phyloP scores from a whole-genome alignment of 2,329 filamentous ascomycete species.

The Periconia sp. region DNA sequence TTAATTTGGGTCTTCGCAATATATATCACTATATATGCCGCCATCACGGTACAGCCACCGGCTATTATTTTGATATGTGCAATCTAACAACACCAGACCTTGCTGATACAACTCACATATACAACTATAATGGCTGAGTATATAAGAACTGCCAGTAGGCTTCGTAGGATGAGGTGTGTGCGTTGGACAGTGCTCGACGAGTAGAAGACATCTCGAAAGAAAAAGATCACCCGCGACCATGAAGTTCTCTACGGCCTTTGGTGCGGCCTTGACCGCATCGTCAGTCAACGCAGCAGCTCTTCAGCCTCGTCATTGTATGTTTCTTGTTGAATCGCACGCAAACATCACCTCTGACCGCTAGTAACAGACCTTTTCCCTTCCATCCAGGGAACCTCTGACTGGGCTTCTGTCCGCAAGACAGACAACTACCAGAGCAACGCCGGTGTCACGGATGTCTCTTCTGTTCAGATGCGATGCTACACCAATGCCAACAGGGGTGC shows the following conservation, averaged over 20 bases:
- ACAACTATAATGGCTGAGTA: conserved; percentile 3
- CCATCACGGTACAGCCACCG: conserved; percentile 18
- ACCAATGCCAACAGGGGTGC: conserved; percentile 18
- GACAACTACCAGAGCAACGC: conserved; percentile 34
- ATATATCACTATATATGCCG: conserved; percentile 25
- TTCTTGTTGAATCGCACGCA: background rate
- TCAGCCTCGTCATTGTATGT: conserved; percentile 27
- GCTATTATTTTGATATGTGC: conserved; percentile 23
- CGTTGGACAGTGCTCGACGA: background rate
- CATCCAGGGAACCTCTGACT: conserved; percentile 27
- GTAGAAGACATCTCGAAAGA: background rate
- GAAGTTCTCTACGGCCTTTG: conserved; percentile 26
- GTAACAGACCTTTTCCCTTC: conserved; percentile 26
- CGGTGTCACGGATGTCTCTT: conserved; percentile 32
- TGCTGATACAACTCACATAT: conserved; percentile 9
- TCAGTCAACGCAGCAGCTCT: conserved; percentile 25
- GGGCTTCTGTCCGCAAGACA: conserved; percentile 36
- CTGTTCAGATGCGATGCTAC: conserved; percentile 38
- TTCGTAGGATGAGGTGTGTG: background rate
- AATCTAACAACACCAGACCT: conserved; percentile 18
- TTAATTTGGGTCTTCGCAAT: conserved; percentile 14
- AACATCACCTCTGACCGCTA: background rate
- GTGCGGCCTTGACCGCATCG: conserved; percentile 18
- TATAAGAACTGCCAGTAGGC: conserved; percentile 9
- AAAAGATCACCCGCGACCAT: conserved; percentile 10